A percentile compares a stretch with the other conserved stretches of the same genome.
These are phyloP conservation scores for Sugiyamaella castrensis DNA, from an alignment of 1,139 yeast genomes.

Conservation along the genomic window DNA sequence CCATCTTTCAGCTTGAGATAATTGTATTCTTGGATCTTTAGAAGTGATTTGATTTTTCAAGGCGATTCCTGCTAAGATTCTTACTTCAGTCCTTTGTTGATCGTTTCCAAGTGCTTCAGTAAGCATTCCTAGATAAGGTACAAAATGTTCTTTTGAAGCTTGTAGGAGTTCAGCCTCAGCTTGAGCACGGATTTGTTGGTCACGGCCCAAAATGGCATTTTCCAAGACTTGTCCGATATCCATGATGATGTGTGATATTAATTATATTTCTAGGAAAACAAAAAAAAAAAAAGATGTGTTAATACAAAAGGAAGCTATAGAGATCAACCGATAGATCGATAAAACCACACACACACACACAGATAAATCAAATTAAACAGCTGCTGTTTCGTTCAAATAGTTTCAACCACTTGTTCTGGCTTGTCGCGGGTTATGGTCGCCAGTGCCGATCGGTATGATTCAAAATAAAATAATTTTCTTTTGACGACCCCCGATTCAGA, in stretches of 20 bases:
- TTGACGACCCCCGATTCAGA: too few relatives aligned
- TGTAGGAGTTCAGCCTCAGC: conserved; percentile 79
- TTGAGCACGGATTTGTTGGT: conserved; percentile 65
- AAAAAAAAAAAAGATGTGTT: conserved; percentile 2
- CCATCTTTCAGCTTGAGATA: conserved; percentile 50
- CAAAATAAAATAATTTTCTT: too few relatives aligned
- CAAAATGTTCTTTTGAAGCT: conserved; percentile 74
- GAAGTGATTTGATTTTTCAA: conserved; percentile 85
- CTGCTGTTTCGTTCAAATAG: too few relatives aligned
- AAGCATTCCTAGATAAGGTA: conserved; percentile 65
- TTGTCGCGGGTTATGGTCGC: too few relatives aligned
- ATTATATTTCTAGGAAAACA: background rate
- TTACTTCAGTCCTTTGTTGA: conserved; percentile 68
- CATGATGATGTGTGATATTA: background rate
- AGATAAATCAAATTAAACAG: too few relatives aligned
- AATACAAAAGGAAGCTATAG: background rate
- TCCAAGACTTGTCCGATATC: conserved; percentile 38
- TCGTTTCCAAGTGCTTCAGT: conserved; percentile 71
- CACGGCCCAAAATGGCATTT: conserved; percentile 50
- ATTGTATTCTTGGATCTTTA: conserved; percentile 44
- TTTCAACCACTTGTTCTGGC: too few relatives aligned
- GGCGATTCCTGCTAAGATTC: conserved; percentile 88
- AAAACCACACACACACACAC: too few relatives aligned
- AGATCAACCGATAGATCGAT: background rate
- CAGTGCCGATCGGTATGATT: too few relatives aligned